Base-by-base conservation (phyloP, 345 rosid genomes). In the Rhizophora apiculata region DNA sequence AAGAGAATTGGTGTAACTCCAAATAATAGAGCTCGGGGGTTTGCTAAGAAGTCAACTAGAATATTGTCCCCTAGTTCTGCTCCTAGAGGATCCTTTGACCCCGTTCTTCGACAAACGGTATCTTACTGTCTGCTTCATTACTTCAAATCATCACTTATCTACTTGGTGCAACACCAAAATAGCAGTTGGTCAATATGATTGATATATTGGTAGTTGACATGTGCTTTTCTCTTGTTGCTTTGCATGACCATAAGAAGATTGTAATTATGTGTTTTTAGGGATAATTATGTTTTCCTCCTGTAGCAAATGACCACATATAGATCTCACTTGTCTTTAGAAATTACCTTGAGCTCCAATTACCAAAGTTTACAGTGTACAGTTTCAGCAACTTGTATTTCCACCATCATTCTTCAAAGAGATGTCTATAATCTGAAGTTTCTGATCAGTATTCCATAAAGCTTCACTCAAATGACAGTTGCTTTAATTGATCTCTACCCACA, bases 101-200 rank as follows among this genome's bases (percentile, higher is more conserved):
- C 92, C 60, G 88, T 86, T 69, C 79, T 85, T 74, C 95, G 88
- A 67, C 97, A 86, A 86, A 80, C 79, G 99, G 97, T 94, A 91
- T 75, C 64, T 77, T 51, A 24, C 60, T 68, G 29, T 30, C 58
- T 55, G 9, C 6, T 67, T 72, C 18, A 24, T 57, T 66, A n/a
- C 24, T 24, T 24, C 24, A 24, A 24, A 24, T 24, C 24, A 24
- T 24, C 24, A 24, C 48, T 21, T 32, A 29, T 49, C 24, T 16
- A 51, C 21, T 19, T 49, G 32, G 31, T 36, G 46, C 13, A 39
- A 9, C 15, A 15, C 46, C 46, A 39, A 39, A 39, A 31, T 34
- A 48, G 16, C 34, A 36, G 13, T 6, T 48, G 20, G 54, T 8
- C 11, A 58, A 36, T 43, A 15, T 19, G 9, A 32, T 51, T 62